Evolutionary conservation across 169 alveolate species (phyloP), one percentile per base, ranked within the genome.

Genomic region (Nephromyces sp.): DNA sequence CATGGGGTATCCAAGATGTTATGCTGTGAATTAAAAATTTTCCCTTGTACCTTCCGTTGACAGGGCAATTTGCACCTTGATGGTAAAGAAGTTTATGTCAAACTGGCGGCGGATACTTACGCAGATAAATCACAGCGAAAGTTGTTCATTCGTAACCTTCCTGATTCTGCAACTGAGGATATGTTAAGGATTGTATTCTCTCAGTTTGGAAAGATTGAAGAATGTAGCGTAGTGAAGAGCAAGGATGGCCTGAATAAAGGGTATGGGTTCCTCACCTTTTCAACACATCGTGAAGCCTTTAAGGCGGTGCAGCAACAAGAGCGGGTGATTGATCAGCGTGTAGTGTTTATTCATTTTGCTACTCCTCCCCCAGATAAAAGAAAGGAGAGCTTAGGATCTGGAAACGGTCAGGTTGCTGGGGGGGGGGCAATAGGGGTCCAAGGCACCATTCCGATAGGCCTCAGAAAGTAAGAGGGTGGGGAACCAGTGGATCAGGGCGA

Each of bases 261-360:
- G 22, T 86, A 2, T 27, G 91, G 89, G 6, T 80, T 80, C 57
- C 30, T 80, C 25, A 51, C 3, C 32, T 86, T 79, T 62, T 69
- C 83, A 28, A 69, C 80, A 3, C 75, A 81, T 0, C 68, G 66
- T 35, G 86, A 80, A 29, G 86, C 87, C 62, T 76, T 80, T 74
- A 77, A 79, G 43, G 91, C 82, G 31, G 82, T 80, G 74, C 86
- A 79, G 52, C 80, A 79, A 51, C 88, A 84, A 4, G 83, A 86
- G 51, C 72, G 87, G 4, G 78, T 80, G 34, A 78, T 86, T 2
- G 86, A 83, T 74, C 86, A 86, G 30, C 78, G 85, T 21, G 83
- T 85, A 24, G 82, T 84, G 5, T 85, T 82, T 68, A 66, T 85
- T 52, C 72, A 66, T 3, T 66, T 30, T 8, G 72, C 72, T 6